Evolutionary conservation across 345 rosid species (phyloP), one percentile per base, ranked within the genome.

Genomic region (Limnanthes douglasii): DNA sequence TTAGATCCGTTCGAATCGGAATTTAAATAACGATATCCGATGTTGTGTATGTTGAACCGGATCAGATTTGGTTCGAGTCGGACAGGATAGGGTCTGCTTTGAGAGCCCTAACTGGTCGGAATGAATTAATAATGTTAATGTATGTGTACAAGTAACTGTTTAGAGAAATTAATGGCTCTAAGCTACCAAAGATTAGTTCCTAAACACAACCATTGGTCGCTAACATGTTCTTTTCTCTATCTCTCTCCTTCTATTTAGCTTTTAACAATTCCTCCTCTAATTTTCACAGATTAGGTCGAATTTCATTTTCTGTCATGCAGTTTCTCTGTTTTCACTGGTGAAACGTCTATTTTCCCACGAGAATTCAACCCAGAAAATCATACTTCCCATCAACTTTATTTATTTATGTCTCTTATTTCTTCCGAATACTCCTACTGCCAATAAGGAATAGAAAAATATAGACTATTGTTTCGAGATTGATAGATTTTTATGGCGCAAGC

Each of bases 201-300:
- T 39, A 45, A 53, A 48, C 34, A 20, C n/a, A 39, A 21, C 17
- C 12, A 26, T 16, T 53, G 38, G 73, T 59, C 31, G 95, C 64
- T 82, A 60, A 47, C 53, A 61, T 40, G 85, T 81, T 68, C 64
- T 63, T 75, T 69, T 80, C 95, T 56, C 56, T 55, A n/a, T n/a
- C n/a, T n/a, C n/a, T 28, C 27, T 24, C 41, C 47, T 34, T 9
- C 1, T 11, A 35, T 21, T 39, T 36, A 2, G 42, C 37, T 52
- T 17, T n/a, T n/a, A n/a, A n/a, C n/a, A n/a, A n/a, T n/a, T n/a
- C n/a, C n/a, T n/a, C n/a, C n/a, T 31, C 32, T 39, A 12, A 41
- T 15, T 33, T 59, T 53, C 58, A 38, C 39, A 19, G 33, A 53
- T 64, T 73, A 61, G 94, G 81, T 77, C 68, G 39, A 43, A 54